phyloP scores from a whole-genome alignment of 108 stramenopile species.

The Parietichytrium sp. region DNA sequence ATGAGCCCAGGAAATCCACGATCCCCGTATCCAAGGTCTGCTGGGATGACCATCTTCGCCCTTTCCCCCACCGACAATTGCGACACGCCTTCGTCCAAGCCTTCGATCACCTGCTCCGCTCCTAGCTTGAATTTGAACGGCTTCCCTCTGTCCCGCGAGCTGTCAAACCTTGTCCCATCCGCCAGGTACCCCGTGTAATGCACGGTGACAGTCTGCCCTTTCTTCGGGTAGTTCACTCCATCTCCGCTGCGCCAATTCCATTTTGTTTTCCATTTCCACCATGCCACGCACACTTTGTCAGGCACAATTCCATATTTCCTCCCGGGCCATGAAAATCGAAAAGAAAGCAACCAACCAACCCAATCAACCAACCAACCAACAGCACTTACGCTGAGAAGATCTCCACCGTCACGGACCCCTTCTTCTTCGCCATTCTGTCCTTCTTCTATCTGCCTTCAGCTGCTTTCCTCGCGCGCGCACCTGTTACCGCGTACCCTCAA shows the following conservation, averaged over 20 bases:
- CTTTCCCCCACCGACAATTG: constrained; percentile 82
- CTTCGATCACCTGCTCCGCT: constrained; percentile 83
- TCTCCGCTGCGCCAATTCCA: constrained; percentile 55
- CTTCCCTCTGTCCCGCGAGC: constrained; percentile 81
- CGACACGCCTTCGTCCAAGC: constrained; percentile 72
- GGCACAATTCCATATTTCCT: background rate
- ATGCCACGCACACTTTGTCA: background rate
- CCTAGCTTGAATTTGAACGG: constrained; percentile 84
- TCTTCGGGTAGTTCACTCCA: constrained; percentile 66
- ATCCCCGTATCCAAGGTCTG: constrained; percentile 82
- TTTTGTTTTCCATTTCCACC: background rate
- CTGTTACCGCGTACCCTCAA: too few relatives aligned
- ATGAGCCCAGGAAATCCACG: constrained; percentile 72
- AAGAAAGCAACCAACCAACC: background rate
- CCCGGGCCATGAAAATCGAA: background rate
- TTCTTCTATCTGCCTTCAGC: too few relatives aligned
- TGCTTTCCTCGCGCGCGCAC: too few relatives aligned
- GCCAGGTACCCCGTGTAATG: constrained; percentile 97
- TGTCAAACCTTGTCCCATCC: constrained; percentile 89
- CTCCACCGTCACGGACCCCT: constrained; percentile 53
- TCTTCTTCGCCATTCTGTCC: background rate
- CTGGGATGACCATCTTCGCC: constrained; percentile 78
- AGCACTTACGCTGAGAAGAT: constrained; percentile 50
- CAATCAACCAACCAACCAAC: background rate
- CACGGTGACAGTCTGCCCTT: constrained; percentile 82